Percentiles rank a stretch among this genome's conserved stretches.
Conservation (phyloP, 805 yeast species). For the Pichia nakasei region DNA sequence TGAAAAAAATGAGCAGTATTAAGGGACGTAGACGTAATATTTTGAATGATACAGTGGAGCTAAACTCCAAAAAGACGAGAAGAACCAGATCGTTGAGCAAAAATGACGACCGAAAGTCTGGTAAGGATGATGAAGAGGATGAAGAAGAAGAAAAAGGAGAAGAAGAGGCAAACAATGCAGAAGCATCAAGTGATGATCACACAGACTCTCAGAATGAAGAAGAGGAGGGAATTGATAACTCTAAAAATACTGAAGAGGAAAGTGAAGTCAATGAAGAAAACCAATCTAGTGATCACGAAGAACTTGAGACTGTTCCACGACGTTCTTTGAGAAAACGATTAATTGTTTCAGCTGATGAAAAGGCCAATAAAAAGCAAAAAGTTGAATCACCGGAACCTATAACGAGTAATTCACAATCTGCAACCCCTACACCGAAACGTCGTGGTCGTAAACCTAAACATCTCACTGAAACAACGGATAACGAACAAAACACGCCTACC, state of each 20-base stretch:
- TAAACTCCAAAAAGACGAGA: neutral
- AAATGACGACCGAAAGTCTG: neutral
- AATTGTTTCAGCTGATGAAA: neutral
- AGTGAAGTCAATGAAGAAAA: conserved; percentile 26
- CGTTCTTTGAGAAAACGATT: neutral
- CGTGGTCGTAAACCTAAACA: conserved; percentile 7
- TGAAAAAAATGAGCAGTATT: neutral
- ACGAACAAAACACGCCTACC: neutral
- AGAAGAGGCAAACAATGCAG: neutral
- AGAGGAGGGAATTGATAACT: neutral
- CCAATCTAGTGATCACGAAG: conserved; percentile 25
- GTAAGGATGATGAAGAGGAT: neutral
- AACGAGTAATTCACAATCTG: neutral
- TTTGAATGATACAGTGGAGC: neutral
- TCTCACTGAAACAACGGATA: neutral
- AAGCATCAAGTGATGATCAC: no score
- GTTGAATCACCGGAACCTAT: neutral
- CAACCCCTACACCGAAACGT: conserved; percentile 1
- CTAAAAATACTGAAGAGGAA: conserved; percentile 25
- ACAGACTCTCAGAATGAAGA: no score
- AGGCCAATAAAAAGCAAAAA: neutral
- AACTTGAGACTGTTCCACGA: neutral
- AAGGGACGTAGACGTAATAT: neutral
- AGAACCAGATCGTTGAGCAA: neutral
- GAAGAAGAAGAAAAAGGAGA: neutral